Base-by-base conservation (phyloP, 305 asterid species). In the Fraxinus albicans region DNA sequence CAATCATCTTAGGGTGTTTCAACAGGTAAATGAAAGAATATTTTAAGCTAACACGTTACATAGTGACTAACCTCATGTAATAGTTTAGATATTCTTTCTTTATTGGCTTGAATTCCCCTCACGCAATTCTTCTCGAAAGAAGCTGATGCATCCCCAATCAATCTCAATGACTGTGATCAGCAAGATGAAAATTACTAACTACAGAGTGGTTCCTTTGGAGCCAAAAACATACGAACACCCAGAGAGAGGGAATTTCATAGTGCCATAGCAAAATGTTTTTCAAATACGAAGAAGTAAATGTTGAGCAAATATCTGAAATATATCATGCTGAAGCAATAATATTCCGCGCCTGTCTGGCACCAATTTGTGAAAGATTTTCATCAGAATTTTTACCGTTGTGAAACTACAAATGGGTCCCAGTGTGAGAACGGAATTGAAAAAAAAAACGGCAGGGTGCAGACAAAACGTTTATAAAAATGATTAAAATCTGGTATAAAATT, bases 51-150 rank as follows among this genome's bases (percentile, higher is more conserved):
- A 33, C 83, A 70, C 63, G 74, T 55, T 83, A 55, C 38, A 81
- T 78, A 84, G 77, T n/a, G 55, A 88, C 94, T 85, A 53, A 92
- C 99, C 97, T 96, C 98, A 2, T 91, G 95, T 83, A 96, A 90
- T 81, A 96, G 83, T 85, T 94, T 96, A 63, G 95, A 83, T 70
- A 96, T 94, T 80, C 98, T 92, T 72, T 92, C 98, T 88, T 83
- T 88, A 82, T 96, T 92, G 85, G 98, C 98, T 90, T 90, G 92
- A 86, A 96, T 96, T 80, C 98, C 98, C 77, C 97, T 85, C 81
- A 91, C 98, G 82, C 98, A 96, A 76, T 96, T 96, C 94, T 96
- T 94, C 88, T 96, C 99, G 80, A 96, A 94, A 42, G 99, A 96
- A 83, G 90, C 90, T 65, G 98, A 96, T 79, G 99, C 96, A 86